Evolutionary conservation across 345 rosid species (phyloP).

Genomic region (Nephelium lappaceum): DNA sequence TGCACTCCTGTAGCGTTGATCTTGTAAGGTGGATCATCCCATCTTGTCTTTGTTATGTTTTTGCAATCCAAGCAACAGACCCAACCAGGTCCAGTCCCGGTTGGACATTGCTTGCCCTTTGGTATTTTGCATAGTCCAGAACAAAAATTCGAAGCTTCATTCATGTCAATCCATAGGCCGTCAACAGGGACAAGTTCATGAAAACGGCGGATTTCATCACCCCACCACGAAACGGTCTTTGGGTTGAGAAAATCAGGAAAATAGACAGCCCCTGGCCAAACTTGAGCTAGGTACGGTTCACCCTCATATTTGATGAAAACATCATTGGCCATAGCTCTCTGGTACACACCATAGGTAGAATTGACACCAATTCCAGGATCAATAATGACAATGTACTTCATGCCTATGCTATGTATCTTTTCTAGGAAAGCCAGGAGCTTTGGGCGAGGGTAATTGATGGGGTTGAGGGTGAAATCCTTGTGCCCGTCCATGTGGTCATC

Average conservation of each 20-base stretch:
- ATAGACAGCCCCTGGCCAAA: slow-evolving; percentile 96
- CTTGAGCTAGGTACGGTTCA: slow-evolving; percentile 88
- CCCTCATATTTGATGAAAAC: slow-evolving; percentile 92
- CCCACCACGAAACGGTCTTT: slow-evolving; percentile 91
- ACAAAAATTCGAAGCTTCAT: slow-evolving; percentile 93
- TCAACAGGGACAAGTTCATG: slow-evolving; percentile 88
- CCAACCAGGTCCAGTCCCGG: slow-evolving; percentile 92
- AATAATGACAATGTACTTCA: slow-evolving; percentile 85
- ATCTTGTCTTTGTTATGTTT: slow-evolving; percentile 79
- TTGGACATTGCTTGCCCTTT: slow-evolving; percentile 65
- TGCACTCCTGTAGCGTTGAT: slow-evolving; percentile 81
- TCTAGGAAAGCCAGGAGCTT: slow-evolving; percentile 85
- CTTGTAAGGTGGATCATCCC: slow-evolving; percentile 98
- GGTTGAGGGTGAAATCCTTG: slow-evolving; percentile 91
- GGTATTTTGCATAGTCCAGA: slow-evolving; percentile 78
- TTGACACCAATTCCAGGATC: slow-evolving; percentile 89
- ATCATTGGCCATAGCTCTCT: slow-evolving; percentile 76
- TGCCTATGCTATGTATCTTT: slow-evolving; percentile 77
- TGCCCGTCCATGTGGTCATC: slow-evolving; percentile 97
- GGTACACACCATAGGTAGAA: slow-evolving; percentile 72
- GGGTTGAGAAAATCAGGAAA: slow-evolving; percentile 99
- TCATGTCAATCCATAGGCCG: slow-evolving; percentile 98
- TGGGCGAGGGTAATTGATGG: slow-evolving; percentile 62
- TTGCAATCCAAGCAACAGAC: slow-evolving; percentile 96
- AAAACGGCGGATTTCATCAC: slow-evolving; percentile 81